Base-by-base conservation (phyloP, 1,284 basidiomycete species). In the Microbotryum violaceum region DNA sequence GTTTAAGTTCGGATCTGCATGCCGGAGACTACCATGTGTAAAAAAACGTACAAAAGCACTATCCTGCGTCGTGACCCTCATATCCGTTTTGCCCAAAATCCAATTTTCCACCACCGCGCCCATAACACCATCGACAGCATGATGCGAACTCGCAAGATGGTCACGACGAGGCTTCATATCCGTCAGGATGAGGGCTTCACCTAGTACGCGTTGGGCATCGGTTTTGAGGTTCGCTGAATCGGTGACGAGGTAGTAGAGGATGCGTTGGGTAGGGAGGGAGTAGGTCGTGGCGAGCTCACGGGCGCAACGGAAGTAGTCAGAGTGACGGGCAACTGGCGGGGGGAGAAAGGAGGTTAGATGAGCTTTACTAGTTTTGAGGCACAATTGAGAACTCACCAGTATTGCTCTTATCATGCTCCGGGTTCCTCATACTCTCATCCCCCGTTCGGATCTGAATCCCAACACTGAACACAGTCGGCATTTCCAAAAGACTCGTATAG, bases 401-500 rank as follows among this genome's bases (percentile, higher is more conserved):
- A 52, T 65, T 65, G 51, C 57, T 25, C 49, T 56, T 55, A 55
- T 65, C 63, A 27, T 57, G 62, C 57, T 59, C 57, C 3, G 20
- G 23, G 42, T 65, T 60, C 33, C 54, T 56, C 64, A 66, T 66
- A 33, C 61, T 63, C 20, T 49, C 42, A n/a, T 66, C 64, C n/a
- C 64, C 64, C 2, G 61, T 66, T n/a, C 64, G 46, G 12, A 66
- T 50, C n/a, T 66, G 64, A 6, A 66, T 63, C 2, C 64, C 64
- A 31, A 65, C 55, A 7, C 57, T 54, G 49, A 63, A 66, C 6
- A 66, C 56, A 4, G 54, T 58, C 16, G 64, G 64, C 0, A 66
- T 51, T 5, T 58, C 49, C 8, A 66, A 27, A 0, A 58, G 58
- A 6, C 56, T 58, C 3, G 64, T 63, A 48, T 66, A 66, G 47